Evolutionary conservation across 257 asterid genomes (phyloP).

Genomic region (Nicotiana paniculata): DNA sequence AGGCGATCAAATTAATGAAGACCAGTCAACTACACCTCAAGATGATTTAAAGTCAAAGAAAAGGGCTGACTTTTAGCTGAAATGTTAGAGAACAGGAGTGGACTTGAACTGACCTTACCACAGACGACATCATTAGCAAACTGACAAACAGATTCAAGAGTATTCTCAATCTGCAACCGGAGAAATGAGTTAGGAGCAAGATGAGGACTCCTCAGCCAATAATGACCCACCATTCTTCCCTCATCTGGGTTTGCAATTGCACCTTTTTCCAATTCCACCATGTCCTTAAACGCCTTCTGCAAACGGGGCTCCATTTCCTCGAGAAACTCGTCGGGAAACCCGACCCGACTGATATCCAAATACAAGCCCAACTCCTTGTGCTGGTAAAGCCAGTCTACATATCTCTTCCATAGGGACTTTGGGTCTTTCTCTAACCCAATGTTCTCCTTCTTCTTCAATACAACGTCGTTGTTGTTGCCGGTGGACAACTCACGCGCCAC

Average conservation of each 20-base stretch:
- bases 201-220: conserved; percentile 79
- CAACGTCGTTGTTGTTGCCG: conserved; percentile 26
- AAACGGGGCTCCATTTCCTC: conserved; percentile 81
- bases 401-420: conserved; percentile 69
- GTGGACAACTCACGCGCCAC: conserved; percentile 80
- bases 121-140: conserved; percentile 83
- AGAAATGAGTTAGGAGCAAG: conserved; percentile 71
- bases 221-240: conserved; percentile 97
- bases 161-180: conserved; percentile 57
- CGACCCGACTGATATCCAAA: conserved; percentile 89
- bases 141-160: conserved; percentile 52
- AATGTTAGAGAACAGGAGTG: neutral
- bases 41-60: neutral
- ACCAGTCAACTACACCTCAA: neutral
- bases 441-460: conserved; percentile 19
- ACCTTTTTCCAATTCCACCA: conserved; percentile 89
- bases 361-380: conserved; percentile 89
- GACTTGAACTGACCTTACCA: conserved; percentile 74
- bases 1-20: neutral
- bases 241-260: conserved; percentile 97
- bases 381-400: conserved; percentile 92
- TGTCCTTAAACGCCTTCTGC: conserved; percentile 62
- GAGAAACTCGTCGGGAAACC: conserved; percentile 67
- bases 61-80: neutral
- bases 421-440: conserved; percentile 47